Conservation (phyloP, 192 early-diverging fungal species). For the Gamsiella multidivaricata region DNA sequence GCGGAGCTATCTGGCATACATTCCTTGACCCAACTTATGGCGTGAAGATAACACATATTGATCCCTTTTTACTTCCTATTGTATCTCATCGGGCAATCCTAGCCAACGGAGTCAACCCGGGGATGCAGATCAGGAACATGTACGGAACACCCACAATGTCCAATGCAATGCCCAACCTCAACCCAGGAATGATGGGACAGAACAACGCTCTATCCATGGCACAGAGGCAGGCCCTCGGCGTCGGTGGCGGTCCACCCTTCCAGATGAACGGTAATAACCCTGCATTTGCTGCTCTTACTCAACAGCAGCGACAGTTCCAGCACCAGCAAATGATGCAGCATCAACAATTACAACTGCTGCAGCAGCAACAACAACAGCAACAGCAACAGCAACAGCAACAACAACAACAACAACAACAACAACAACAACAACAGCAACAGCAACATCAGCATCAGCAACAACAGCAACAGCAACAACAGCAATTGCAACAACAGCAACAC, state of each 20-base stretch:
- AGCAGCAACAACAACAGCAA: constrained; percentile 21
- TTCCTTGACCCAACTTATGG: not conserved
- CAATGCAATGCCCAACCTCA: constrained; percentile 46
- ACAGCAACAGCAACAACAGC: constrained; percentile 28
- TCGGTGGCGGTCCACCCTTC: constrained; percentile 20
- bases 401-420: constrained; percentile 33
- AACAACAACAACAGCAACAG: constrained; percentile 38
- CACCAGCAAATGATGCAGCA: constrained; percentile 42
- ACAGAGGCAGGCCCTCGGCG: constrained; percentile 36
- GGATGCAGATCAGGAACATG: constrained; percentile 53
- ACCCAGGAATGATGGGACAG: constrained; percentile 28
- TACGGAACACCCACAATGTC: constrained; percentile 50
- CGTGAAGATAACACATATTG: not conserved
- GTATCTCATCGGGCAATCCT: not conserved
- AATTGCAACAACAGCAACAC: constrained; percentile 33
- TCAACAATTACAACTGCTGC: constrained; percentile 11
- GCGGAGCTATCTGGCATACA: not conserved
- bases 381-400: constrained; percentile 29
- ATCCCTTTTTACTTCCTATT: not conserved
- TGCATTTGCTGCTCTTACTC: constrained; percentile 31
- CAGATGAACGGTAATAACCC: constrained; percentile 38
- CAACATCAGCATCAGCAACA: constrained; percentile 44
- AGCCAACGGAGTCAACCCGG: constrained; percentile 45
- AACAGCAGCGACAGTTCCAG: constrained; percentile 25
- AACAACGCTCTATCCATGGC: constrained; percentile 31